phyloP scores from a whole-genome alignment of 75 land plant species.

The Isoetes taiwanensis region DNA sequence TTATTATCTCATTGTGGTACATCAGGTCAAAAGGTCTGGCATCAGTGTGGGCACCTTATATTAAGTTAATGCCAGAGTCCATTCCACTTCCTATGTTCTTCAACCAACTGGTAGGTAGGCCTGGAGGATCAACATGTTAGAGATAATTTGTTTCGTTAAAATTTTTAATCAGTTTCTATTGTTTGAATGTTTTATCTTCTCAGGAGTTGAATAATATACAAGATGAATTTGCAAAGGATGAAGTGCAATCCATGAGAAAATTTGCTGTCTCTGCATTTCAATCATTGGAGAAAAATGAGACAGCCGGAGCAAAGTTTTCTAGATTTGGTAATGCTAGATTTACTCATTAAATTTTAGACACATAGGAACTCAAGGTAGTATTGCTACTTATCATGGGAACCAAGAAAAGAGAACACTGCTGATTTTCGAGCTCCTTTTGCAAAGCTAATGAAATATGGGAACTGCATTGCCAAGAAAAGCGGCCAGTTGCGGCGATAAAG shows the following conservation, averaged over 20 bases:
- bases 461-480: not conserved
- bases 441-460: not conserved
- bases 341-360: not conserved
- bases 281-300: constrained; percentile 9
- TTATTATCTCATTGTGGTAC: not conserved
- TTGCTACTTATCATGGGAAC: not conserved
- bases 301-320: constrained; percentile 11
- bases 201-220: constrained; percentile 27
- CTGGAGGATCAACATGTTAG: not conserved
- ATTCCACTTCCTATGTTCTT: constrained; percentile 22
- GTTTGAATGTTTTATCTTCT: not conserved
- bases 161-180: not conserved
- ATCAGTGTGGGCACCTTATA: constrained; percentile 18
- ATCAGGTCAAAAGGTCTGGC: constrained; percentile 14
- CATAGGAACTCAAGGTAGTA: not conserved
- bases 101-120: constrained; percentile 17
- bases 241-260: constrained; percentile 12
- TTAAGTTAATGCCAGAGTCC: constrained; percentile 13
- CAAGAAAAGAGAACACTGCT: not conserved
- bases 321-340: constrained; percentile 13
- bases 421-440: not conserved
- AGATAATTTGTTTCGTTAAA: not conserved
- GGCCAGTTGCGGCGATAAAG: not conserved
- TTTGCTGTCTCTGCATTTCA: constrained; percentile 11
- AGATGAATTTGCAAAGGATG: constrained; percentile 12